Evolutionary conservation across 164 flowering plant genomes (phyloP).

Genomic region (Cinnamomum chago): DNA sequence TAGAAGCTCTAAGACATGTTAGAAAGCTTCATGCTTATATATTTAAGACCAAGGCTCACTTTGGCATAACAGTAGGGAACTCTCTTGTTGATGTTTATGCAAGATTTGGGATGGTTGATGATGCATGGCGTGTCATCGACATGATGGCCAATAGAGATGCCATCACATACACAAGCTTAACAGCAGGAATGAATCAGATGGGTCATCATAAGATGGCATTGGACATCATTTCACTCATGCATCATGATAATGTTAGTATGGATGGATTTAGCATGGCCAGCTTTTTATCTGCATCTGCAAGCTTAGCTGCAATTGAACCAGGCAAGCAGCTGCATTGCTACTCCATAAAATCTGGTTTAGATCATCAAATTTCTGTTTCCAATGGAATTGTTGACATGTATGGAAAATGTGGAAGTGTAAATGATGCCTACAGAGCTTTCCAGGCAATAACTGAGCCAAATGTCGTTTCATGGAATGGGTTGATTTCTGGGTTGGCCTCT

Average conservation of each 20-base stretch:
- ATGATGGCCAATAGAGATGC: conserved; percentile 42
- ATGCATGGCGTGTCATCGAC: conserved; percentile 34
- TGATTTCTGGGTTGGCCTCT: conserved; percentile 52
- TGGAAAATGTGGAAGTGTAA: conserved; percentile 46
- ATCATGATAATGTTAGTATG: conserved; percentile 32
- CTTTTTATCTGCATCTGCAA: conserved; percentile 54
- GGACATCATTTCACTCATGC: conserved; percentile 30
- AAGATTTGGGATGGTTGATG: conserved; percentile 30
- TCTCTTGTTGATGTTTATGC: conserved; percentile 53
- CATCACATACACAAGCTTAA: conserved; percentile 52
- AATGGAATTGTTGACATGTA: conserved; percentile 53
- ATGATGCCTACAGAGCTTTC: conserved; percentile 37
- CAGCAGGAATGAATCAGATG: conserved; percentile 40
- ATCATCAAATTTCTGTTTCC: conserved; percentile 34
- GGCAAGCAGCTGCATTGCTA: conserved; percentile 56
- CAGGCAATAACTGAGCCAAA: conserved; percentile 36
- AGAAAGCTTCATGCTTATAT: conserved; percentile 37
- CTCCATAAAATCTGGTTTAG: conserved; percentile 43
- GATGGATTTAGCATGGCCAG: conserved; percentile 46
- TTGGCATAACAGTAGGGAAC: conserved; percentile 35
- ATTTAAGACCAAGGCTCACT: conserved; percentile 26
- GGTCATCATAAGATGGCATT: conserved; percentile 44
- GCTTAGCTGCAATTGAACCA: conserved; percentile 32
- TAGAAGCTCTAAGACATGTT: conserved; percentile 23
- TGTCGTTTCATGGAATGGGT: conserved; percentile 56